Percentiles rank a stretch among this genome's conserved stretches.
phyloP scores from a whole-genome alignment of 805 yeast genomes.

The Zygoascus bituminiphila region DNA sequence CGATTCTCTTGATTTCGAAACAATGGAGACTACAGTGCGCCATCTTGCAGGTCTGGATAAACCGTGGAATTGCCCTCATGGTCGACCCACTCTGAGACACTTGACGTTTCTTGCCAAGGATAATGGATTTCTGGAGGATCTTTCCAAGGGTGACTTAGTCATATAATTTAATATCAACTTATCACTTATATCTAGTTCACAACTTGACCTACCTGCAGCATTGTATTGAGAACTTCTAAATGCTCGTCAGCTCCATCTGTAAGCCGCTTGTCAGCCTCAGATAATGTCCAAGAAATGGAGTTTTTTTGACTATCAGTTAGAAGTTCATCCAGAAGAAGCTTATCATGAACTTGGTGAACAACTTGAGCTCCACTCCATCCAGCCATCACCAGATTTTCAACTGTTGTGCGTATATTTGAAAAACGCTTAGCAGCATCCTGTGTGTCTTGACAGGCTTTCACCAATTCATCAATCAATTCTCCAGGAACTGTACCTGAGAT shows the following conservation, averaged over 20 bases:
- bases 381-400: conserved; percentile 46
- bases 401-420: conserved; percentile 26
- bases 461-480: conserved; percentile 35
- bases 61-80: conserved; percentile 96
- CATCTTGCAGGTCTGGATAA: conserved; percentile 66
- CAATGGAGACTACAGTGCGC: conserved; percentile 62
- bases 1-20: conserved; percentile 43
- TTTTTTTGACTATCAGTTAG: conserved; percentile 51
- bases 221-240: conserved; percentile 63
- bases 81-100: conserved; percentile 95
- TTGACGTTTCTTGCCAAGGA: conserved; percentile 29
- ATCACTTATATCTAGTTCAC: background rate
- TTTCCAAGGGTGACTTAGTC: too few species aligned
- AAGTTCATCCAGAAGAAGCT: conserved; percentile 47
- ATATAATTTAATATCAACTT: background rate
- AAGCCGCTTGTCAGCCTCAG: conserved; percentile 66
- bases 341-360: conserved; percentile 62
- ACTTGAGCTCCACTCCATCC: conserved; percentile 80
- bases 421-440: conserved; percentile 19
- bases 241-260: conserved; percentile 87
- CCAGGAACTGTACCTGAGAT: conserved; percentile 69
- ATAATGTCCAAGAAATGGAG: conserved; percentile 52
- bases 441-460: conserved; percentile 30
- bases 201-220: conserved; percentile 39
- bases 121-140: background rate